Percentiles rank a stretch among this genome's conserved stretches.
These are phyloP conservation scores for Alternaria solani DNA, from an alignment of 2,329 filamentous ascomycete species.

Conservation along the genomic window DNA sequence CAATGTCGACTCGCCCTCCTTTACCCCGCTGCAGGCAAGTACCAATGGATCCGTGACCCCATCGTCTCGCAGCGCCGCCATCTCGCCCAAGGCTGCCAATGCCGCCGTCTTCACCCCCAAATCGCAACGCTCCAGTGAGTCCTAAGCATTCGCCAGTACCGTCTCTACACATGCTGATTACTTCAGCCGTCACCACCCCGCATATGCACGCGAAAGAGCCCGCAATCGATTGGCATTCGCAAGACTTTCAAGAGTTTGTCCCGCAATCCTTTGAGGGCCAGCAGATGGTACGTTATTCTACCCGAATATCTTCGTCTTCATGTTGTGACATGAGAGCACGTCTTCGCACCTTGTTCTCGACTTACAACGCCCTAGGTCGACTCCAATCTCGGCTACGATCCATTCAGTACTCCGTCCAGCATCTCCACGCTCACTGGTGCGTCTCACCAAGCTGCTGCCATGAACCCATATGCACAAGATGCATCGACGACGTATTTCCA, in stretches of 20 bases:
- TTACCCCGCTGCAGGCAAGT: constrained; percentile 73
- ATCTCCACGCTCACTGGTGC: constrained; percentile 47
- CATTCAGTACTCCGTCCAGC: constrained; percentile 51
- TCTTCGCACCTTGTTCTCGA: not conserved
- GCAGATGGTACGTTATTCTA: constrained; percentile 54
- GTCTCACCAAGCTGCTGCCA: constrained; percentile 50
- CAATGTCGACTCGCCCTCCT: constrained; percentile 95
- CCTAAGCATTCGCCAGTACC: not conserved
- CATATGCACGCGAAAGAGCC: constrained; percentile 57
- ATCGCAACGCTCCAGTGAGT: constrained; percentile 55
- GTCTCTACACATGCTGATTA: constrained; percentile 22
- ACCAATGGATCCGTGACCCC: constrained; percentile 57
- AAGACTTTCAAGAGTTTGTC: constrained; percentile 62
- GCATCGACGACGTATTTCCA: constrained; percentile 72
- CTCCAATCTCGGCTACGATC: constrained; percentile 53
- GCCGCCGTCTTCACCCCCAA: constrained; percentile 86
- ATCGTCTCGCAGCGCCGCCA: constrained; percentile 72
- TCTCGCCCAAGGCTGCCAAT: constrained; percentile 89
- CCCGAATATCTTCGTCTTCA: not conserved
- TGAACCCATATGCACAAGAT: constrained; percentile 79
- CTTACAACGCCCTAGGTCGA: constrained; percentile 41
- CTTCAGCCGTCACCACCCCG: constrained; percentile 53
- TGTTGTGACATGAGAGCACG: not conserved
- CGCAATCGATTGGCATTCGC: constrained; percentile 58
- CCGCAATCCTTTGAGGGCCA: constrained; percentile 63